Conservation (phyloP, 805 yeast genomes). For the Wickerhamiella sergipiensis region DNA sequence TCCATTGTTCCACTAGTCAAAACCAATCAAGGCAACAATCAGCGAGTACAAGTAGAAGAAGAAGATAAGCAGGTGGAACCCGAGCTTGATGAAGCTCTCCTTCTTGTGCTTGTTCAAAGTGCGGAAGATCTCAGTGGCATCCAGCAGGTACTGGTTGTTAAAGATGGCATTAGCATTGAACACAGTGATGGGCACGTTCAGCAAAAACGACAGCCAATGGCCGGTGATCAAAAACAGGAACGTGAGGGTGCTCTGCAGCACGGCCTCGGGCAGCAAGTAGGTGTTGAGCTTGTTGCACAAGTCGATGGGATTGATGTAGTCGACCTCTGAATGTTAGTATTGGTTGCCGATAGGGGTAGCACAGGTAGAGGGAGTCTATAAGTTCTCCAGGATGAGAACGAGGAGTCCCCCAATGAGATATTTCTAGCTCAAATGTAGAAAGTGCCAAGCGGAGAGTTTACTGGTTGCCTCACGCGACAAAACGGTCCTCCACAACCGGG, state of each 20-base stretch:
- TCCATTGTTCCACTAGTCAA: too few relatives aligned
- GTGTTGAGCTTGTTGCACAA: slow-evolving; percentile 81
- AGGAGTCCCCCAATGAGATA: too few relatives aligned
- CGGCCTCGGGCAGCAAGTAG: slow-evolving; percentile 82
- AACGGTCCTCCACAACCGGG: too few relatives aligned
- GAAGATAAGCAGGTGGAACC: slow-evolving; percentile 80
- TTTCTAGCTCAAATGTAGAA: too few relatives aligned
- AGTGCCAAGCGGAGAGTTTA: too few relatives aligned
- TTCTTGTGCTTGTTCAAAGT: slow-evolving; percentile 84
- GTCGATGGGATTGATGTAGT: slow-evolving; percentile 93
- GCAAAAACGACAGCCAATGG: slow-evolving; percentile 78
- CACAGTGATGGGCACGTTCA: slow-evolving; percentile 75
- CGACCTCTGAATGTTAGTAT: slow-evolving; percentile 25
- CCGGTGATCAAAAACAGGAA: slow-evolving; percentile 68
- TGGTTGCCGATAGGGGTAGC: neutral
- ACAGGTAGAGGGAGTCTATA: too few relatives aligned
- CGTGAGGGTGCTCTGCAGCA: slow-evolving; percentile 52
- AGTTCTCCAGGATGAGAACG: too few relatives aligned
- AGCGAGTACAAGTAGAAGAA: slow-evolving; percentile 90
- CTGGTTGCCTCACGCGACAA: too few relatives aligned
- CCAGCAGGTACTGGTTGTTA: slow-evolving; percentile 72
- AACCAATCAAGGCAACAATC: slow-evolving; percentile 83
- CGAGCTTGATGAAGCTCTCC: slow-evolving; percentile 79
- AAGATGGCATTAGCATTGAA: slow-evolving; percentile 68
- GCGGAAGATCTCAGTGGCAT: slow-evolving; percentile 96